A percentile compares a stretch with the other conserved stretches of the same genome.
phyloP scores from a whole-genome alignment of 805 yeast genomes.

The Lachancea sp. region DNA sequence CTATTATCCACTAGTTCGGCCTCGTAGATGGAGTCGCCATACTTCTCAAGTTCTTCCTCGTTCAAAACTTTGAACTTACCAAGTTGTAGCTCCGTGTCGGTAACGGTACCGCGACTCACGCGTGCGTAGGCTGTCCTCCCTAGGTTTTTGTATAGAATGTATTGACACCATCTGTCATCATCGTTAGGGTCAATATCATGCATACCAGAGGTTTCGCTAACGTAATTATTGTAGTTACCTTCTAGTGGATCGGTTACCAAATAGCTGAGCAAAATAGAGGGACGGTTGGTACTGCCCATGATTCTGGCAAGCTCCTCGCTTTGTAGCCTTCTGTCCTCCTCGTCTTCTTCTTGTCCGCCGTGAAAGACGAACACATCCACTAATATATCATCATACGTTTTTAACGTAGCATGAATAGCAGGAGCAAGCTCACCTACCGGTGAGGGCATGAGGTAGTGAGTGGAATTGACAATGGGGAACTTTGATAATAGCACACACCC shows the following conservation, averaged over 20 bases:
- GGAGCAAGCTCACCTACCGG: constrained; percentile 99
- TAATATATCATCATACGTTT: constrained; percentile 68
- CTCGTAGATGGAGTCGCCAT: constrained; percentile 41
- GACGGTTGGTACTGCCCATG: constrained; percentile 77
- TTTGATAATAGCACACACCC: constrained; percentile 89
- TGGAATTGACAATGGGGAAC: constrained; percentile 86
- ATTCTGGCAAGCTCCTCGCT: constrained; percentile 66
- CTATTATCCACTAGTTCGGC: constrained; percentile 50
- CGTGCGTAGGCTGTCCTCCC: constrained; percentile 91
- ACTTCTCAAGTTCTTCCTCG: constrained; percentile 32
- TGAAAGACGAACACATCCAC: constrained; percentile 97
- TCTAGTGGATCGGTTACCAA: constrained; percentile 80
- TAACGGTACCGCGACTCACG: constrained; percentile 84
- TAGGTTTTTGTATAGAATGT: constrained; percentile 79
- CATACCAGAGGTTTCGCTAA: constrained; percentile 78
- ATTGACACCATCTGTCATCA: constrained; percentile 98
- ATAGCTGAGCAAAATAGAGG: constrained; percentile 82
- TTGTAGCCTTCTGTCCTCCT: constrained; percentile 85
- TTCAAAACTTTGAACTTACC: constrained; percentile 71
- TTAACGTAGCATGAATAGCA: constrained; percentile 92
- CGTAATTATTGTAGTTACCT: constrained; percentile 91
- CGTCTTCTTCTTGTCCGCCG: constrained; percentile 97
- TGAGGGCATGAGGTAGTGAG: constrained; percentile 88
- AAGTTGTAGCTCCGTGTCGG: constrained; percentile 94
- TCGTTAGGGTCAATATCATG: constrained; percentile 89